Percentiles rank a stretch among this genome's conserved stretches.
Evolutionary conservation across 192 early-diverging fungal species (phyloP).

Genomic region (Phycomyces nitens): DNA sequence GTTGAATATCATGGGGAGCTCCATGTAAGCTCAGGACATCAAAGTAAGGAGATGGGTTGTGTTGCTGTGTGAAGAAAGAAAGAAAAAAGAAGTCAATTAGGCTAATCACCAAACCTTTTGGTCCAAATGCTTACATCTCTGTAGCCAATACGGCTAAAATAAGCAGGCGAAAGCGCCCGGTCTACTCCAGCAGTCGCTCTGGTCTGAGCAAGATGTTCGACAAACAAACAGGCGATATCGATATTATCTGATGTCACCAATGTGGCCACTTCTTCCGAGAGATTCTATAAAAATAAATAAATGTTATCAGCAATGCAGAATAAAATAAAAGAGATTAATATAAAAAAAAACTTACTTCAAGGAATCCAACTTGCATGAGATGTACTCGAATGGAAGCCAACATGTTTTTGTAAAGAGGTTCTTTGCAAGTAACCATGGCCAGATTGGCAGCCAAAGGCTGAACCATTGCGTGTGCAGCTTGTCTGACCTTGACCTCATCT

Average conservation of each 20-base stretch:
- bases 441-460: slow-evolving; percentile 59
- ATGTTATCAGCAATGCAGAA: neutral
- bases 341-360: slow-evolving; percentile 55
- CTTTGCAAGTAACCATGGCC: slow-evolving; percentile 89
- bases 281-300: slow-evolving; percentile 38
- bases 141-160: slow-evolving; percentile 72
- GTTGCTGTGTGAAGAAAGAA: slow-evolving; percentile 1
- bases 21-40: slow-evolving; percentile 52
- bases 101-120: slow-evolving; percentile 62
- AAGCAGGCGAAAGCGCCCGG: slow-evolving; percentile 64
- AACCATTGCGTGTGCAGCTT: slow-evolving; percentile 91
- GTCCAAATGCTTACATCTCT: slow-evolving; percentile 63
- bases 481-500: slow-evolving; percentile 85
- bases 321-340: neutral
- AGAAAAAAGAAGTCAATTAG: neutral
- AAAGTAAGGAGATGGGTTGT: slow-evolving; percentile 60
- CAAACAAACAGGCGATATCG: slow-evolving; percentile 85
- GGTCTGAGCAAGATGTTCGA: slow-evolving; percentile 92
- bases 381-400: slow-evolving; percentile 59
- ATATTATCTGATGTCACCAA: slow-evolving; percentile 89
- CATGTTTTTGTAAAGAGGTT: slow-evolving; percentile 84
- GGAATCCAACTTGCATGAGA: slow-evolving; percentile 68
- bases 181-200: slow-evolving; percentile 89
- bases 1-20: slow-evolving; percentile 7
- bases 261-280: slow-evolving; percentile 80